phyloP scores from a whole-genome alignment of 106 monocot species.

The Dendrobium catenatum region DNA sequence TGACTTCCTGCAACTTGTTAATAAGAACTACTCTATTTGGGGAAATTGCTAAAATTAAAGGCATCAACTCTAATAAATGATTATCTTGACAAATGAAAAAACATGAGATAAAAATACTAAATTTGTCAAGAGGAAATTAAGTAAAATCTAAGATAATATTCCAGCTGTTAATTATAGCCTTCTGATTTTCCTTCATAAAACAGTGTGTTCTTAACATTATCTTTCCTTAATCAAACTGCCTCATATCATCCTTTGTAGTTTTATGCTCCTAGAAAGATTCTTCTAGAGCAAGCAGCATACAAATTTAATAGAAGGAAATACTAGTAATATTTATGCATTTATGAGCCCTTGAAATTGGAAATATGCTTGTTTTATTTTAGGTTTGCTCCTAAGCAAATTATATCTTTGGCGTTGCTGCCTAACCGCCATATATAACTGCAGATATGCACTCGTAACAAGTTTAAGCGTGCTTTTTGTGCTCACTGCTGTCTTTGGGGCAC shows the following conservation, averaged over 20 bases:
- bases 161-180: neutral
- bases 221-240: neutral
- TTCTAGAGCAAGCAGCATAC: neutral
- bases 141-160: neutral
- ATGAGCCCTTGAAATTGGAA: neutral
- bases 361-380: neutral
- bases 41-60: neutral
- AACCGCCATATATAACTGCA: neutral
- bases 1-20: neutral
- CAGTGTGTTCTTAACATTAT: neutral
- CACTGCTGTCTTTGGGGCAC: neutral
- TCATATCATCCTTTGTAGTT: neutral
- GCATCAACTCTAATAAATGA: neutral
- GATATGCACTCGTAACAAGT: neutral
- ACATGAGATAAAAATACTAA: neutral
- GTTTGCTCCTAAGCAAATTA: neutral
- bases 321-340: neutral
- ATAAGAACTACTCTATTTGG: neutral
- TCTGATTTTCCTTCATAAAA: neutral
- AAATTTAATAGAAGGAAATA: neutral
- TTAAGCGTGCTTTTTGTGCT: neutral
- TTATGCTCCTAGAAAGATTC: neutral
- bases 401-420: neutral
- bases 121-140: neutral
- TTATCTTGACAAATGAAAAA: neutral